Base-by-base conservation (phyloP, 1,284 basidiomycete species). In the Malassezia nana region DNA sequence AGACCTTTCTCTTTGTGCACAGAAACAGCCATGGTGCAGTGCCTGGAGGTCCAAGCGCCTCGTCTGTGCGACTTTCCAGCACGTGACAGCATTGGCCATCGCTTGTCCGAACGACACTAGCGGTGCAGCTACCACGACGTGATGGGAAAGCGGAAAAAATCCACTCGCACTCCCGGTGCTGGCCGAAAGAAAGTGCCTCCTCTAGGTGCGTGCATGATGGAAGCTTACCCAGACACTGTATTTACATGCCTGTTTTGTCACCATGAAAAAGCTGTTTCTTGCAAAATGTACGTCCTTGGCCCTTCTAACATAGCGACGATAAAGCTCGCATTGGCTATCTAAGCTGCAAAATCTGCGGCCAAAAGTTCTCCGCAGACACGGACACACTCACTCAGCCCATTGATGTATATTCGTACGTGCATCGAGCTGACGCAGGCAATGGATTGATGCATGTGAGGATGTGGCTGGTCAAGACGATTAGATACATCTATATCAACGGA, bases 371-470 rank as follows among this genome's bases (percentile, higher is more conserved):
- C 16, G 56, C 65, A 22, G 46, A 41, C 53, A 74, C 59, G 8
- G 47, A 61, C 84, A 86, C 89, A 68, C 78, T 90, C 44, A 87
- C 86, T 1, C 87, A 89, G 64, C 82, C 88, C 5, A 84, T 90
- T 57, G 88, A 90, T 74, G 86, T 90, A 25, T 90, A 89, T 74
- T 87, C 86, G 9, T 85, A 42, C 22, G 47, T 52, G 13, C 9
- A 22, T 15, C 4, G 32, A 47, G 12, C 29, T 35, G 28, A 42
- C 12, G 10, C 50, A 60, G 58, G 29, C 59, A 87, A 68, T 90
- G 87, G 87, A 87, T 89, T 62, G 87, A 89, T 74, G 87, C 87
- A 41, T 86, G 86, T 18, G 87, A 89, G 69, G 84, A 85, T 18
- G 87, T 86, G 22, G 84, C 87, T 6, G 40, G 25, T 24, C 40